These are phyloP conservation scores for Laburnicola sp. DNA, from an alignment of 2,329 filamentous ascomycete genomes.

Conservation along the genomic window DNA sequence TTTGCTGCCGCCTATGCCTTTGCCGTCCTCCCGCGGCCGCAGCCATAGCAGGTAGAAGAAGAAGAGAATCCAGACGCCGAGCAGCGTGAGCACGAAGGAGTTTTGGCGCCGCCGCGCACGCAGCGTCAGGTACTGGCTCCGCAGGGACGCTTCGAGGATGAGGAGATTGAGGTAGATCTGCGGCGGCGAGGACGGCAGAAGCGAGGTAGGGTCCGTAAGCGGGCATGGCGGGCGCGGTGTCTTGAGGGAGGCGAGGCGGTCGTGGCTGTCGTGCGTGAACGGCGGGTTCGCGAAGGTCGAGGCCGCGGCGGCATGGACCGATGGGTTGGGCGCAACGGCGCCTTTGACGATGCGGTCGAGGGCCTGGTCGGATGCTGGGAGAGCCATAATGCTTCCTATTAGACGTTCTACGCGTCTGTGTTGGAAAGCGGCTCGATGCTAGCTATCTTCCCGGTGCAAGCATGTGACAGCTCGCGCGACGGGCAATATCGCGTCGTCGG, in stretches of 20 bases:
- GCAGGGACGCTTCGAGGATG: constrained; percentile 91
- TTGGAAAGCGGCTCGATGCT: no score
- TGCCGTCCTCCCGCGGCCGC: constrained; percentile 92
- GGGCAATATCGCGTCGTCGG: background rate
- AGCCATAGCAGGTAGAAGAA: constrained; percentile 92
- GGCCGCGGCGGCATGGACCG: constrained; percentile 46
- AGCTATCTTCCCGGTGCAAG: no score
- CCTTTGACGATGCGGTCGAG: constrained; percentile 94
- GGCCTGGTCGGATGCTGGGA: constrained; percentile 29
- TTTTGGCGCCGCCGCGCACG: constrained; percentile 87
- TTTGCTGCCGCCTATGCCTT: constrained; percentile 85
- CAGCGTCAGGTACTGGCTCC: constrained; percentile 88
- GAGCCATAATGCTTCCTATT: constrained; percentile 16
- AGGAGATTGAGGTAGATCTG: constrained; percentile 98
- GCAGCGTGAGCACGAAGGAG: constrained; percentile 83
- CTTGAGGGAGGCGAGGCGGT: constrained; percentile 47
- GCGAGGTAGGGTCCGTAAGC: constrained; percentile 70
- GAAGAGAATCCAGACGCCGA: constrained; percentile 77
- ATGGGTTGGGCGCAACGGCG: constrained; percentile 67
- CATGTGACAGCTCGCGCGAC: constrained; percentile 17
- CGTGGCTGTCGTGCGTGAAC: constrained; percentile 38
- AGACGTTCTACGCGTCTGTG: background rate
- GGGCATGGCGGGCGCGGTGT: constrained; percentile 44
- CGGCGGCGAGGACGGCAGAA: constrained; percentile 84
- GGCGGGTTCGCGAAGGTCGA: constrained; percentile 31